phyloP scores from a whole-genome alignment of 768 basidiomycete genomes.

The Amanita inopinata region DNA sequence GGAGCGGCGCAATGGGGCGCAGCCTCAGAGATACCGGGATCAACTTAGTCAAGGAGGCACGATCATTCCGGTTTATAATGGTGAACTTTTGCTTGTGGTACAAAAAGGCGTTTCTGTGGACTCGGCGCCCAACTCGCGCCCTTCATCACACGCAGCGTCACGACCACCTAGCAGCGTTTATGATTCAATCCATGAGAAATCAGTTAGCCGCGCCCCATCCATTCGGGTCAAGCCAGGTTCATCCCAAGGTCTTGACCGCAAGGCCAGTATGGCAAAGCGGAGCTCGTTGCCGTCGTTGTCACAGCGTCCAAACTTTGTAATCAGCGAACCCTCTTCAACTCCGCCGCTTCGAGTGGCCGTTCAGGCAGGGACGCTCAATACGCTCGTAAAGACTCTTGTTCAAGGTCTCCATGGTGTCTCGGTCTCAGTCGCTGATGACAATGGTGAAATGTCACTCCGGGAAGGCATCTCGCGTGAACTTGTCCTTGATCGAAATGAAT shows the following conservation, averaged over 20 bases:
- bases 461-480: slow-evolving; percentile 69
- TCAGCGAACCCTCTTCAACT: slow-evolving; percentile 57
- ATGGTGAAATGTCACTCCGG: slow-evolving; percentile 72
- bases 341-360: slow-evolving; percentile 68
- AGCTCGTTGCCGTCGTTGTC: slow-evolving; percentile 76
- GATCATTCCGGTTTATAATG: slow-evolving; percentile 62
- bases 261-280: slow-evolving; percentile 62
- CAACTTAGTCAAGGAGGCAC: slow-evolving; percentile 51
- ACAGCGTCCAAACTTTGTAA: slow-evolving; percentile 44
- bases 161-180: slow-evolving; percentile 60
- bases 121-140: slow-evolving; percentile 36
- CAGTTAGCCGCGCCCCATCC: slow-evolving; percentile 53
- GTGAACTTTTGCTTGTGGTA: slow-evolving; percentile 64
- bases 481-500: slow-evolving; percentile 63
- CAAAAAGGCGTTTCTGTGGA: slow-evolving; percentile 40
- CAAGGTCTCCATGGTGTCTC: slow-evolving; percentile 71
- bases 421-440: slow-evolving; percentile 78
- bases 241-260: slow-evolving; percentile 63
- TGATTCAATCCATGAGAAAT: slow-evolving; percentile 30
- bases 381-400: slow-evolving; percentile 64
- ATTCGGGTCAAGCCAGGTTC: slow-evolving; percentile 70
- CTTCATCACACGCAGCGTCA: slow-evolving; percentile 55
- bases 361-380: slow-evolving; percentile 68
- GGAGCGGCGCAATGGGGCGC: slow-evolving; percentile 21
- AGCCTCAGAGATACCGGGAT: slow-evolving; percentile 23